These are phyloP conservation scores for Spatholobus suberectus DNA, from an alignment of 306 rosid species.

Conservation along the genomic window DNA sequence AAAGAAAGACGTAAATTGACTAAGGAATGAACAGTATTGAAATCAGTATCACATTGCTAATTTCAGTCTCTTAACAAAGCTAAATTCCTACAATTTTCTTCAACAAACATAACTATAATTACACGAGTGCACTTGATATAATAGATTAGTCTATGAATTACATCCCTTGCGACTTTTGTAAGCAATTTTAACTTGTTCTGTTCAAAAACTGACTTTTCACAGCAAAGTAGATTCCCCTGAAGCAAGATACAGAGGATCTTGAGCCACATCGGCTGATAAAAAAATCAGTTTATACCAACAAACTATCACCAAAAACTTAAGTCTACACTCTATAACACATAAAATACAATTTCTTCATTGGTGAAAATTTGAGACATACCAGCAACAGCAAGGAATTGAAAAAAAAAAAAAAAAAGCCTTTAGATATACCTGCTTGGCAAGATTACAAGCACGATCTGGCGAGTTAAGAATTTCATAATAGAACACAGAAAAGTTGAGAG, in stretches of 20 bases:
- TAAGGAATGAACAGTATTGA: neutral
- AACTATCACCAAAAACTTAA: neutral
- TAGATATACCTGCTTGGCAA: slow-evolving; percentile 78
- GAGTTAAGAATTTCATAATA: slow-evolving; percentile 97
- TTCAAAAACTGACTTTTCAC: neutral
- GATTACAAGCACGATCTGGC: slow-evolving; percentile 97
- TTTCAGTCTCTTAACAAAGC: neutral
- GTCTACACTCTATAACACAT: neutral
- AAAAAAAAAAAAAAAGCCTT: neutral
- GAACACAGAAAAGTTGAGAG: slow-evolving; percentile 96
- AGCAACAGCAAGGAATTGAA: neutral
- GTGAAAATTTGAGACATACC: neutral
- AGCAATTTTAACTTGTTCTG: neutral
- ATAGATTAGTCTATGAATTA: neutral
- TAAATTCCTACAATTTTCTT: neutral
- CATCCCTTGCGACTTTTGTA: neutral
- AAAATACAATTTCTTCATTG: neutral
- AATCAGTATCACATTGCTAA: neutral
- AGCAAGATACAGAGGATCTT: neutral
- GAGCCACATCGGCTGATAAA: neutral
- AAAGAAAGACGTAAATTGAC: neutral
- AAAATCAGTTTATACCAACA: neutral
- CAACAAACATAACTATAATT: neutral
- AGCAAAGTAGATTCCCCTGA: neutral
- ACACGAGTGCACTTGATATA: neutral